phyloP scores from a whole-genome alignment of 2,329 filamentous ascomycete species.

The Chaetomiaceae sp. region DNA sequence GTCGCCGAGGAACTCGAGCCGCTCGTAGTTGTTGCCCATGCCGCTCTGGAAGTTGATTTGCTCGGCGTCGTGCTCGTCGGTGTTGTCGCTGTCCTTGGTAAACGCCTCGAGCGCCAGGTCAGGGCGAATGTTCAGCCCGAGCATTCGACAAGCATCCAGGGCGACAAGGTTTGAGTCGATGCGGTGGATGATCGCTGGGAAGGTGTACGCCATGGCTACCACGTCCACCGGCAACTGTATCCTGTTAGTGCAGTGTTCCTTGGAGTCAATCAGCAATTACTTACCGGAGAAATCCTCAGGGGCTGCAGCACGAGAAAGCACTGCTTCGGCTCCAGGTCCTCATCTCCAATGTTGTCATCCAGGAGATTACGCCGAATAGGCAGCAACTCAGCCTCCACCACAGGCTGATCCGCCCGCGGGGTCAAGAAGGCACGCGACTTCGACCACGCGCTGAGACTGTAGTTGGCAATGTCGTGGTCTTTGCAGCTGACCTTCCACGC shows the following conservation, averaged over 20 bases:
- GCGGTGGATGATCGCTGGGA: constrained; percentile 81
- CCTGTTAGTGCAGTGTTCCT: constrained; percentile 19
- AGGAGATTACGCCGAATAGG: constrained; percentile 78
- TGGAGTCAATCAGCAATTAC: constrained; percentile 36
- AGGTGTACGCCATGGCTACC: constrained; percentile 68
- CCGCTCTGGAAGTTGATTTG: constrained; percentile 72
- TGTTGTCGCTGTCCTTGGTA: constrained; percentile 88
- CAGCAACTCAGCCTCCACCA: constrained; percentile 70
- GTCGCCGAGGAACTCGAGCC: constrained; percentile 89
- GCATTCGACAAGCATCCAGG: constrained; percentile 63
- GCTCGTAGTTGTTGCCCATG: constrained; percentile 93
- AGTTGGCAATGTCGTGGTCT: constrained; percentile 67
- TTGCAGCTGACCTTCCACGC: constrained; percentile 36
- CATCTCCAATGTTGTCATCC: constrained; percentile 56
- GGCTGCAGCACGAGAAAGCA: constrained; percentile 75
- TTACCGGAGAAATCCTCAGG: constrained; percentile 69
- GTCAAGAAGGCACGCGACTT: constrained; percentile 49
- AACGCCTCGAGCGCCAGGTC: constrained; percentile 78
- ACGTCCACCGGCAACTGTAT: constrained; percentile 61
- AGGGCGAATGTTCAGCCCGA: constrained; percentile 61
- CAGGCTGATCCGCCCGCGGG: constrained; percentile 70
- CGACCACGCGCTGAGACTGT: constrained; percentile 71
- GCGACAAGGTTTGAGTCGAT: constrained; percentile 79
- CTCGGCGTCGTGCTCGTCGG: constrained; percentile 63
- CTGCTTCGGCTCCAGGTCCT: constrained; percentile 37